Conservation (phyloP, 371 early-diverging fungal genomes). For the Mucor indicus region DNA sequence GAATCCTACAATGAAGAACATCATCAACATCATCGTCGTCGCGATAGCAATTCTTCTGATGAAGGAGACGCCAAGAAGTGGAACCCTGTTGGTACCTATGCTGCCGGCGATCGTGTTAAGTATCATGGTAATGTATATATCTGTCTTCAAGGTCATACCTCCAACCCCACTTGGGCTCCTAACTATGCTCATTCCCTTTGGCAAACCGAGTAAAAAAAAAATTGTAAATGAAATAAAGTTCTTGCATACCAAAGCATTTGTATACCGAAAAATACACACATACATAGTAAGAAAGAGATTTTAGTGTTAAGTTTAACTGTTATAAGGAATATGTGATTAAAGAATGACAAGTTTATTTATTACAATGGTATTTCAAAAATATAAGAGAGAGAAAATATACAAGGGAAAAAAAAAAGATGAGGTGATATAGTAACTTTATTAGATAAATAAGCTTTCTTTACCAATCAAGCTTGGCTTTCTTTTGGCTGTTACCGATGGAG, state of each 20-base stretch:
- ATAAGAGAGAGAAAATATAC: not conserved
- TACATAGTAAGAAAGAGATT: no score
- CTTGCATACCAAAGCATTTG: not conserved
- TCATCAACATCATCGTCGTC: slow-evolving; percentile 10
- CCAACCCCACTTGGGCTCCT: slow-evolving; percentile 59
- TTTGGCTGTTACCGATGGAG: slow-evolving; percentile 16
- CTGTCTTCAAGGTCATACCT: slow-evolving; percentile 54
- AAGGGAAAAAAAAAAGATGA: not conserved
- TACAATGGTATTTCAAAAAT: no score
- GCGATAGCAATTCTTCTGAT: slow-evolving; percentile 4
- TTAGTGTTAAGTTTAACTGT: not conserved
- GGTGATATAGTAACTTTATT: slow-evolving; percentile 1
- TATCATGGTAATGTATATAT: slow-evolving; percentile 50
- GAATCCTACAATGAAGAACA: slow-evolving; percentile 6
- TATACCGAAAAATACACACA: not conserved
- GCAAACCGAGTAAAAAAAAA: slow-evolving; percentile 39
- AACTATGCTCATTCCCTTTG: slow-evolving; percentile 54
- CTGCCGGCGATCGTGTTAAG: slow-evolving; percentile 53
- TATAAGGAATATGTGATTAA: not conserved
- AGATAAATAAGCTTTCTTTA: slow-evolving; percentile 15
- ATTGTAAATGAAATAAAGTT: not conserved
- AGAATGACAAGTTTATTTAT: not conserved
- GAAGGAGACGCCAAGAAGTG: slow-evolving; percentile 34
- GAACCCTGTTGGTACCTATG: slow-evolving; percentile 55
- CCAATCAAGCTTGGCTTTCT: slow-evolving; percentile 48